Percentiles rank a stretch among this genome's conserved stretches.
phyloP scores from a whole-genome alignment of 345 rosid genomes.

The Excoecaria cochinchinensis region DNA sequence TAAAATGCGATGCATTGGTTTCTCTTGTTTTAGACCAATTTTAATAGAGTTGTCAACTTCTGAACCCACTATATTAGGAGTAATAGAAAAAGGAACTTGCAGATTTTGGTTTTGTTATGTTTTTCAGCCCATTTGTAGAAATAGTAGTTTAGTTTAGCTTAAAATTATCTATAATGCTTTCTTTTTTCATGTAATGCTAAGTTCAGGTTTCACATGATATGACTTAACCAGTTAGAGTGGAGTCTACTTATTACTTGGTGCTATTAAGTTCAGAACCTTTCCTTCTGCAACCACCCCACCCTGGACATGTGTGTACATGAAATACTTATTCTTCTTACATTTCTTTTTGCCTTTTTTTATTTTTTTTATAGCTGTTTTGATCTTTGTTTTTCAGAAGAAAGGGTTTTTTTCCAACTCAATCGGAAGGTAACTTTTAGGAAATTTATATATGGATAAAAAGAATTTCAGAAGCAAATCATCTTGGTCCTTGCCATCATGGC shows the following conservation, averaged over 20 bases:
- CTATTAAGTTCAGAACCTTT: neutral
- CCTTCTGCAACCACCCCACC: no score
- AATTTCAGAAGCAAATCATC: neutral
- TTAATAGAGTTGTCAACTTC: neutral
- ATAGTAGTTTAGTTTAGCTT: neutral
- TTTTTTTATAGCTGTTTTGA: neutral
- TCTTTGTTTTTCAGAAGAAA: conserved; percentile 20
- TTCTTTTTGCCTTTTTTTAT: neutral
- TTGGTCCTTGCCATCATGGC: conserved; percentile 1
- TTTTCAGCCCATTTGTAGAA: neutral
- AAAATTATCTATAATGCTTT: neutral
- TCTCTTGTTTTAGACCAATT: neutral
- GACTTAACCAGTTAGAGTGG: neutral
- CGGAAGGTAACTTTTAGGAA: conserved; percentile 6
- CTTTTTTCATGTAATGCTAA: neutral
- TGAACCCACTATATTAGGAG: neutral
- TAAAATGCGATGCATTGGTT: neutral
- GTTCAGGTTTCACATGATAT: neutral
- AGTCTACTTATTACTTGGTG: neutral
- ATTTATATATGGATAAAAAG: neutral
- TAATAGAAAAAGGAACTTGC: neutral
- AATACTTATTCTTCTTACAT: neutral
- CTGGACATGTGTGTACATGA: neutral
- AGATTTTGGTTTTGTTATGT: neutral
- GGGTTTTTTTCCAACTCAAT: conserved; percentile 2